Evolutionary conservation across 441 rosid species (phyloP), one percentile per base, ranked within the genome.

Genomic region (Kokia cookei): DNA sequence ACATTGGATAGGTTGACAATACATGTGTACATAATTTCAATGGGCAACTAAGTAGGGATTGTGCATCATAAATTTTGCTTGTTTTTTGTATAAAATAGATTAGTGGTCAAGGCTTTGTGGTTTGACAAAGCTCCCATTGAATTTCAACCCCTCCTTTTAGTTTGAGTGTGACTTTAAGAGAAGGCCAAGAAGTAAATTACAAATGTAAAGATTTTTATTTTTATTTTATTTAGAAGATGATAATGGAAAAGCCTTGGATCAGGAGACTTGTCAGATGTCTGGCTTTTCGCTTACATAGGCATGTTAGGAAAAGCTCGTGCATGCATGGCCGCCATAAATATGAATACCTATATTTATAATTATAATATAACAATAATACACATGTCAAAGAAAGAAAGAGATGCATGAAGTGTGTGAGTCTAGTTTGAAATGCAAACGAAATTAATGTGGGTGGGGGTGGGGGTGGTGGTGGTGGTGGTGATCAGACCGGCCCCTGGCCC

Each of bases 261-360:
- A 63, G 60, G 68, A 76, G 76, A 68, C 76, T 11, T 81, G 85
- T 81, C 78, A 71, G 84, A 77, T 86, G 81, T 82, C 55, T 79
- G 77, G 76, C 84, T 84, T 82, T 84, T 64, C 35, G 77, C 81
- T 54, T 79, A 76, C 86, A 84, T 15, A 37, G 67, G 66, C 89
- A 86, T 78, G 82, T 81, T 84, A 76, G 75, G 40, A 26, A 78
- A 62, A 75, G 54, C 78, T 19, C 47, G 73, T 42, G 71, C 19
- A 3, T 40, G 69, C 74, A 74, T 15, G 57, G 72, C 60, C 29
- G 45, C 26, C 60, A 29, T 42, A 50, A 51, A 51, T 29, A 26
- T 43, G 71, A 19, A 45, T 26, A 66, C 2, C 57, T 14, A 29
- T 17, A 45, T 22, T 65, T 40, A 43, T 64, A 37, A 40, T 40